Evolutionary conservation across 2,329 filamentous ascomycete species (phyloP), one percentile per base, ranked within the genome.

Genomic region (Fusarium hostae): DNA sequence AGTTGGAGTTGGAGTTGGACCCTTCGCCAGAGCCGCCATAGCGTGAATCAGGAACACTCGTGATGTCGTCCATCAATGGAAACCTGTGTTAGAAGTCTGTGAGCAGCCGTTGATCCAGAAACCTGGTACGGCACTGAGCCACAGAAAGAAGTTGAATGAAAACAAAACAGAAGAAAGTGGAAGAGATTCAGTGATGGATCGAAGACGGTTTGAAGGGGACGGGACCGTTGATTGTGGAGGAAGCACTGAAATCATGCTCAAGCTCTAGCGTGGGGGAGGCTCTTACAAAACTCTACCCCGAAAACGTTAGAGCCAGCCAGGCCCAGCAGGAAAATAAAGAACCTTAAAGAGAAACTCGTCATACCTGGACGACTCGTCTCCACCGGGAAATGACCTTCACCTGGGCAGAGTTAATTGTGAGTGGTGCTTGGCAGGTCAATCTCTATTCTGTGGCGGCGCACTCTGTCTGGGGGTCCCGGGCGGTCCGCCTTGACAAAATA

Each of bases 41-140:
- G 65, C 70, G 66, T 68, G 30, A 56, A 69, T 65, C 62, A 54
- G 75, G 57, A 40, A 66, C 68, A 59, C 73, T 56, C 37, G 76
- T 78, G 54, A 77, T 77, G 71, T 75, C 77, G 73, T 79, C 78
- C 78, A 79, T 79, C 62, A 71, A 72, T 50, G 60, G 64, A 63
- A 24, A 11, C 40, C 34, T 52, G 45, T 51, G 60, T 35, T 41
- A 39, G 24, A 37, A 28, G 30, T 34, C 43, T 22, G 43, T 13
- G 51, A 52, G 35, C 59, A 52, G 40, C 63, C 59, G 55, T 34
- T 9, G 47, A n/a, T 56, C 48, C 47, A 67, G 54, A 39, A n/a
- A 37, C 22, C 32, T 47, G 44, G 48, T 55, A 59, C 52, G 52
- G 57, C 54, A 32, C 45, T 16, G 32, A 61, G 44, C 59, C 60